phyloP scores from a whole-genome alignment of 371 early-diverging fungal genomes.

The Quaeritorhiza haematococci region DNA sequence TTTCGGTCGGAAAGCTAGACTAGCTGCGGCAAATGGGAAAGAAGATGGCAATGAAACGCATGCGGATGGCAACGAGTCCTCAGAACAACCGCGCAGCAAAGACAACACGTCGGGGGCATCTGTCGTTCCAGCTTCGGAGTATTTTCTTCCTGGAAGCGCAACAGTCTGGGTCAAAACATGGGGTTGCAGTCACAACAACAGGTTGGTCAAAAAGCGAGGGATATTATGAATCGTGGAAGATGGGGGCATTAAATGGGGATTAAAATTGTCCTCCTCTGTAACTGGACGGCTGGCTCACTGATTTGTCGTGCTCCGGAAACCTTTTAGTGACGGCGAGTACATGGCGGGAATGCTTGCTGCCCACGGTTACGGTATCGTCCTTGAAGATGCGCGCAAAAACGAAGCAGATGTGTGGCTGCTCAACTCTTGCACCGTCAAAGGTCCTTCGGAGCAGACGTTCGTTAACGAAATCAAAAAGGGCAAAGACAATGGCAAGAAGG shows the following conservation, averaged over 20 bases:
- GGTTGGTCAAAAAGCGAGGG: constrained; percentile 9
- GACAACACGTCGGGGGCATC: no score
- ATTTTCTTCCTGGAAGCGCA: constrained; percentile 36
- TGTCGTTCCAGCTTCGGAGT: no score
- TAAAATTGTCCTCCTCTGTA: background rate
- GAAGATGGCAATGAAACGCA: no score
- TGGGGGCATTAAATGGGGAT: no score
- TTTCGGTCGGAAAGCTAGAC: no score
- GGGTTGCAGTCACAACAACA: constrained; percentile 45
- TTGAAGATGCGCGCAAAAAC: constrained; percentile 26
- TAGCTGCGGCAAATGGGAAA: no score
- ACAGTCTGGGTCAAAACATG: constrained; percentile 41
- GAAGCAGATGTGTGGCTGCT: constrained; percentile 47
- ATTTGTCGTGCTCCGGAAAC: background rate
- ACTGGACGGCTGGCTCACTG: constrained; percentile 10
- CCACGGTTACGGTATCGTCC: constrained; percentile 37
- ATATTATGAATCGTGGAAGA: background rate
- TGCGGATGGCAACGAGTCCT: no score
- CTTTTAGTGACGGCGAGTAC: constrained; percentile 39
- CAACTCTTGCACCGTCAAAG: constrained; percentile 54
- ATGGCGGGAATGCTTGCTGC: constrained; percentile 48
- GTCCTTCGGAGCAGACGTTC: constrained; percentile 45
- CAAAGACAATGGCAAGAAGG: constrained; percentile 28
- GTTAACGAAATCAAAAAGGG: constrained; percentile 41
- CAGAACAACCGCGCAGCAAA: no score